Evolutionary conservation across 2,329 filamentous ascomycete genomes (phyloP).

Genomic region (Talaromyces sp.): DNA sequence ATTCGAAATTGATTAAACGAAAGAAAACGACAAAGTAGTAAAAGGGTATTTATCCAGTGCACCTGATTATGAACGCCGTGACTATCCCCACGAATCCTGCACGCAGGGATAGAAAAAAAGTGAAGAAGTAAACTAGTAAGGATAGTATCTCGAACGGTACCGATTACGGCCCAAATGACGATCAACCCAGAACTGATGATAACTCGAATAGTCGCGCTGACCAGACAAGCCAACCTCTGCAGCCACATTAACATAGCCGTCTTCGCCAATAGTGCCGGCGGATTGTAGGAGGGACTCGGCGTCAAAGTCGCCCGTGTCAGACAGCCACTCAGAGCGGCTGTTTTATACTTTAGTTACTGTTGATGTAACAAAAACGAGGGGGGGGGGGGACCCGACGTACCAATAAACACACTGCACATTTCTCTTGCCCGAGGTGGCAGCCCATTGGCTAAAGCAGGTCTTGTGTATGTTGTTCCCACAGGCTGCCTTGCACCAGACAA

Average conservation of each 20-base stretch:
- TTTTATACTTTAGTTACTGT: not conserved
- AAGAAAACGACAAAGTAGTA: not conserved
- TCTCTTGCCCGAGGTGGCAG: slow-evolving; percentile 23
- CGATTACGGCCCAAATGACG: slow-evolving; percentile 4
- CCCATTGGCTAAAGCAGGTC: slow-evolving; percentile 53
- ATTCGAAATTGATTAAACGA: not conserved
- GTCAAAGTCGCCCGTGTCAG: slow-evolving; percentile 24
- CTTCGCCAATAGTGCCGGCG: slow-evolving; percentile 22
- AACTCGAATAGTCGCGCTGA: slow-evolving; percentile 36
- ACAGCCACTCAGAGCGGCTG: slow-evolving; percentile 39
- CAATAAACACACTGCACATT: slow-evolving; percentile 43
- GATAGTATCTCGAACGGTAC: not conserved
- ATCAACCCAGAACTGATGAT: slow-evolving; percentile 35
- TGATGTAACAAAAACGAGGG: not conserved
- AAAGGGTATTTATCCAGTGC: not conserved
- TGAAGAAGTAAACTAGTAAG: not conserved
- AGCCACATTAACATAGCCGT: slow-evolving; percentile 44
- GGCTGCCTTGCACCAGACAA: slow-evolving; percentile 54
- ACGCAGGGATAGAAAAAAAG: not conserved
- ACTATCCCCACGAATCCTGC: not conserved
- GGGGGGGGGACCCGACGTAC: slow-evolving; percentile 20
- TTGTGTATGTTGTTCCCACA: slow-evolving; percentile 62
- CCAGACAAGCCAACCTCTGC: slow-evolving; percentile 36
- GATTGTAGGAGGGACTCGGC: slow-evolving; percentile 25
- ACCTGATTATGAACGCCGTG: not conserved